Evolutionary conservation across 2,329 filamentous ascomycete genomes (phyloP).

Genomic region (Tolypocladium paradoxum): DNA sequence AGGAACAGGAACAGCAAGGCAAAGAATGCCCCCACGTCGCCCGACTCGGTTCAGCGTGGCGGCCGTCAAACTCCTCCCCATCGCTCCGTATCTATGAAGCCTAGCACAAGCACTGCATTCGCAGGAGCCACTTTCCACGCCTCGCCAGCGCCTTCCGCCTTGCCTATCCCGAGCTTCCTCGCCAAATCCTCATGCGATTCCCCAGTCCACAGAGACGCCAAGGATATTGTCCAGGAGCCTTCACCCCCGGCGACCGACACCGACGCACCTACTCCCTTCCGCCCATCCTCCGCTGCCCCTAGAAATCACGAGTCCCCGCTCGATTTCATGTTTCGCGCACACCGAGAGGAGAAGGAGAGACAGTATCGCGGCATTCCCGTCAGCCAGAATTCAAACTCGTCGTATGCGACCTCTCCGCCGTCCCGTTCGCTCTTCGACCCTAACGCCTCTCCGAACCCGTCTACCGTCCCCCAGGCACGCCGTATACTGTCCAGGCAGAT

Average conservation of each 20-base stretch:
- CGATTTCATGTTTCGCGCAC: conserved; percentile 82
- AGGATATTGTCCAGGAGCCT: conserved; percentile 25
- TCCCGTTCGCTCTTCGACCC: conserved; percentile 25
- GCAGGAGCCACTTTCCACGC: conserved; percentile 92
- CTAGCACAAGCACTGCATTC: conserved; percentile 51
- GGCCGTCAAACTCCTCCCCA: conserved; percentile 31
- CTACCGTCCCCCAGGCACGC: conserved; percentile 13
- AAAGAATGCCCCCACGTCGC: conserved; percentile 25
- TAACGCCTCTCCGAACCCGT: conserved; percentile 10
- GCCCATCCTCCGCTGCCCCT: conserved; percentile 22
- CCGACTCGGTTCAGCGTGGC: conserved; percentile 24
- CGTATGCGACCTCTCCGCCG: conserved; percentile 32
- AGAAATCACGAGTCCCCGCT: conserved; percentile 58
- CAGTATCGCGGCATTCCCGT: conserved; percentile 42
- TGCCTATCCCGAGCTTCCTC: conserved; percentile 82
- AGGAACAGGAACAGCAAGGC: conserved; percentile 19
- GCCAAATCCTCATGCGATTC: conserved; percentile 65
- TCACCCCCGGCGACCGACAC: conserved; percentile 43
- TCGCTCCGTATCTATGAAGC: conserved; percentile 32
- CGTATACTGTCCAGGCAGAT: conserved; percentile 12
- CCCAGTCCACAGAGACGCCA: conserved; percentile 28
- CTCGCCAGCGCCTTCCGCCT: conserved; percentile 78
- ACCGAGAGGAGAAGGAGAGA: conserved; percentile 64
- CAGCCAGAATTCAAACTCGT: background rate
- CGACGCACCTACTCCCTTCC: conserved; percentile 34